A percentile compares a stretch with the other conserved stretches of the same genome.
These are phyloP conservation scores for Apiospora pterosperma DNA, from an alignment of 2,329 filamentous ascomycete genomes.

Conservation along the genomic window DNA sequence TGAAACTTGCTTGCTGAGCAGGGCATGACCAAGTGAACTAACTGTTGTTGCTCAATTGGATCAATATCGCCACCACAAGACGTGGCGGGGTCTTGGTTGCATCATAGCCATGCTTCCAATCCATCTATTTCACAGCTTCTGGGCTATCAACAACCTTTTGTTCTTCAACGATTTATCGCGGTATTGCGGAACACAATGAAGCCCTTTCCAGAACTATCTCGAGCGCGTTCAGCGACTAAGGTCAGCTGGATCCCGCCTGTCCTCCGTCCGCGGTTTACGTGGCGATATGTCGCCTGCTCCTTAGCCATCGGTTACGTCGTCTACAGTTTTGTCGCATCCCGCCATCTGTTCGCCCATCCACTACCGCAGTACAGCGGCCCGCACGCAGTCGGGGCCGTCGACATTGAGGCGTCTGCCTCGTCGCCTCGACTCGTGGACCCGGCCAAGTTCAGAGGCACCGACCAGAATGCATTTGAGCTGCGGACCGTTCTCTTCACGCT, in stretches of 20 bases:
- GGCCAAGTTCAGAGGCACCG: constrained; percentile 31
- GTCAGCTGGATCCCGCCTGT: constrained; percentile 8
- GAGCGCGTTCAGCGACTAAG: not conserved
- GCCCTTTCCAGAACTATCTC: constrained; percentile 11
- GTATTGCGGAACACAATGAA: constrained; percentile 15
- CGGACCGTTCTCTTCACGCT: constrained; percentile 47
- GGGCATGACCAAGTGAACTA: not conserved
- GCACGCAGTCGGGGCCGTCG: constrained; percentile 42
- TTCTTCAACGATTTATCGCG: not conserved
- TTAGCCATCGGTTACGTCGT: constrained; percentile 31
- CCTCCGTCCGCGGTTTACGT: constrained; percentile 29
- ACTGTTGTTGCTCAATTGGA: not conserved
- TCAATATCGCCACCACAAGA: not conserved
- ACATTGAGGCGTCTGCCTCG: constrained; percentile 36
- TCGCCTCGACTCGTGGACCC: constrained; percentile 30
- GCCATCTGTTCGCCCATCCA: constrained; percentile 40
- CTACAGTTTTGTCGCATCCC: constrained; percentile 35
- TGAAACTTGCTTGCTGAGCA: not conserved
- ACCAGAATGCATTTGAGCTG: constrained; percentile 39
- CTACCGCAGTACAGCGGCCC: constrained; percentile 42
- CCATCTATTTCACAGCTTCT: not conserved
- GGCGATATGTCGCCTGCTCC: constrained; percentile 30
- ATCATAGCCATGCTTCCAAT: not conserved
- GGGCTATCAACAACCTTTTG: not conserved
- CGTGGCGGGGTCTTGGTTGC: not conserved